Evolutionary conservation across 495 filamentous ascomycete species (phyloP).

Genomic region (Pyronema omphalodes): DNA sequence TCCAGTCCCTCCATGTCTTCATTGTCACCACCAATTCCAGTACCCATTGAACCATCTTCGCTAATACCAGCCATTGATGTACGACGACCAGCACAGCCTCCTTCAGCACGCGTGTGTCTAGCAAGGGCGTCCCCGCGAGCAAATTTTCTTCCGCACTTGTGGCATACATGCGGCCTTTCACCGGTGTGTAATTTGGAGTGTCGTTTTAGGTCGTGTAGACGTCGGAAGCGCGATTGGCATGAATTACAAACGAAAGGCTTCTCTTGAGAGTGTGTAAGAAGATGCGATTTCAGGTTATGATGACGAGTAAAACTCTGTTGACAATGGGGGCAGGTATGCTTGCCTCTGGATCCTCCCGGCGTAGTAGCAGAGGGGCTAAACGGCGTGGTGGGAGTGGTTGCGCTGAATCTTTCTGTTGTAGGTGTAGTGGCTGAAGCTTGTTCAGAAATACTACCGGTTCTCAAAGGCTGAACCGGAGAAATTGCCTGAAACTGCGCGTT

Average conservation of each 20-base stretch:
- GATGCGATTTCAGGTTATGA: slow-evolving; percentile 97
- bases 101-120: slow-evolving; percentile 86
- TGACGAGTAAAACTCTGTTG: slow-evolving; percentile 91
- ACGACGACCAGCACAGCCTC: slow-evolving; percentile 80
- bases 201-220: slow-evolving; percentile 87
- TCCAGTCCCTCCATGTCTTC: slow-evolving; percentile 23
- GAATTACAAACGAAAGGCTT: slow-evolving; percentile 87
- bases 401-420: slow-evolving; percentile 16
- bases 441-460: neutral
- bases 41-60: slow-evolving; percentile 37
- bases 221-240: slow-evolving; percentile 75
- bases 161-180: slow-evolving; percentile 84
- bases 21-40: slow-evolving; percentile 15
- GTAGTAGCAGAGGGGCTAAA: slow-evolving; percentile 17
- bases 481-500: neutral
- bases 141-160: slow-evolving; percentile 84
- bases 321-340: slow-evolving; percentile 93
- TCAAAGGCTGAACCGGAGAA: neutral
- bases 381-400: slow-evolving; percentile 21
- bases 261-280: slow-evolving; percentile 95
- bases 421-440: slow-evolving; percentile 16
- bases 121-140: slow-evolving; percentile 89
- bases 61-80: slow-evolving; percentile 73
- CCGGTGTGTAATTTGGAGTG: slow-evolving; percentile 94
- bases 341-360: slow-evolving; percentile 26